phyloP scores from a whole-genome alignment of 2,329 filamentous ascomycete species.

The Penicillium sp. region DNA sequence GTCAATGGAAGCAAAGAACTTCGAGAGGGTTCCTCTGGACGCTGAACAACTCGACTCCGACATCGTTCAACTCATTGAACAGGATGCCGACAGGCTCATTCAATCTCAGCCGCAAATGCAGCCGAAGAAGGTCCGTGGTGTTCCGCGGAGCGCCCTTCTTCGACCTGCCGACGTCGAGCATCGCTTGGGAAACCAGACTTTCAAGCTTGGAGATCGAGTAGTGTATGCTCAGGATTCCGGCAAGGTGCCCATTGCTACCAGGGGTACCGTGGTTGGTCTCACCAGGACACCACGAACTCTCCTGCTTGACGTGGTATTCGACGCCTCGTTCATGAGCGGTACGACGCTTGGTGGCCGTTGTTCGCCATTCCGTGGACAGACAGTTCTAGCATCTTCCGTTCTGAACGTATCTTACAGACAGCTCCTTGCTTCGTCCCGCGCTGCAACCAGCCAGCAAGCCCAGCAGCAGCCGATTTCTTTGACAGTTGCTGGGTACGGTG shows the following conservation, averaged over 20 bases:
- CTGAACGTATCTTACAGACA: slow-evolving; percentile 83
- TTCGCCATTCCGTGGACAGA: slow-evolving; percentile 89
- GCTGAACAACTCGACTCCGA: slow-evolving; percentile 94
- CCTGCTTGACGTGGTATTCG: slow-evolving; percentile 88
- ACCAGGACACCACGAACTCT: slow-evolving; percentile 80
- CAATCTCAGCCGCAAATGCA: slow-evolving; percentile 54
- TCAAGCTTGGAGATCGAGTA: slow-evolving; percentile 81
- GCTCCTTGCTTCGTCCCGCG: slow-evolving; percentile 59
- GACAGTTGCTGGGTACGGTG: slow-evolving; percentile 56
- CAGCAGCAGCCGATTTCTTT: slow-evolving; percentile 57
- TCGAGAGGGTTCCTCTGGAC: slow-evolving; percentile 93
- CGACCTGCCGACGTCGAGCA: slow-evolving; percentile 97
- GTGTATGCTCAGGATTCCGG: slow-evolving; percentile 91
- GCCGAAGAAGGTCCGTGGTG: slow-evolving; percentile 69
- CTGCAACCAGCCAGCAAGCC: slow-evolving; percentile 47
- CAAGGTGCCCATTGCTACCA: slow-evolving; percentile 87
- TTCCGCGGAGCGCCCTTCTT: slow-evolving; percentile 81
- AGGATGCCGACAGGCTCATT: slow-evolving; percentile 65
- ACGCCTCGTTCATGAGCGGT: slow-evolving; percentile 94
- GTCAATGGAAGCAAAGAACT: slow-evolving; percentile 81
- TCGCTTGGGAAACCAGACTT: slow-evolving; percentile 78
- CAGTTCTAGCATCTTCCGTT: slow-evolving; percentile 81
- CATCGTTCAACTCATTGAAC: slow-evolving; percentile 76
- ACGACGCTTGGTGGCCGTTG: slow-evolving; percentile 87
- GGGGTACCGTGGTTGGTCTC: slow-evolving; percentile 91